Conservation (phyloP, 371 early-diverging fungal species). For the Thermomucor indicae-seudaticae region DNA sequence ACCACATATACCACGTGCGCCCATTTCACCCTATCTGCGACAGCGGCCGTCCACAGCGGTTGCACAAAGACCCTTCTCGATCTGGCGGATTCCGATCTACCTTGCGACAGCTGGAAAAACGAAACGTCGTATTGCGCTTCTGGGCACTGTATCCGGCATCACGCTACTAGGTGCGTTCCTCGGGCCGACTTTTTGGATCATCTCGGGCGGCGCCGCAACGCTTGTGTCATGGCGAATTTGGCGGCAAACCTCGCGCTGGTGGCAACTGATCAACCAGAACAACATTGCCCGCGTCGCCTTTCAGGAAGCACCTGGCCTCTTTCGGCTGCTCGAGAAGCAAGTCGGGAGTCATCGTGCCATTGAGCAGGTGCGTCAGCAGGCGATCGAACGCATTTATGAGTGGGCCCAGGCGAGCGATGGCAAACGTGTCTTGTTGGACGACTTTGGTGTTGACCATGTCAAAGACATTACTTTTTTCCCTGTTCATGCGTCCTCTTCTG, state of each 20-base stretch:
- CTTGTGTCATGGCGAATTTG: conserved; percentile 29
- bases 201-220: conserved; percentile 26
- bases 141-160: conserved; percentile 17
- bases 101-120: conserved; percentile 19
- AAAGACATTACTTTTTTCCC: conserved; percentile 22
- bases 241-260: conserved; percentile 24
- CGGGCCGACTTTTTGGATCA: conserved; percentile 31
- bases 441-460: conserved; percentile 24
- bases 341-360: conserved; percentile 27
- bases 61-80: conserved; percentile 22
- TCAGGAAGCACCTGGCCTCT: conserved; percentile 1
- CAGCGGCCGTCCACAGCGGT: too few relatives aligned
- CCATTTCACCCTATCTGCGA: too few relatives aligned
- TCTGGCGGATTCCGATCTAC: conserved; percentile 26
- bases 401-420: conserved; percentile 25
- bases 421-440: conserved; percentile 12
- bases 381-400: conserved; percentile 23
- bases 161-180: conserved; percentile 20
- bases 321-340: conserved; percentile 6
- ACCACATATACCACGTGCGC: too few relatives aligned
- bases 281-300: not conserved
- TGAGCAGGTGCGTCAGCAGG: conserved; percentile 18
- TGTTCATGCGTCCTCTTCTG: conserved; percentile 7
- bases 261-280: conserved; percentile 14
- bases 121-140: conserved; percentile 17